phyloP scores from a whole-genome alignment of 805 yeast species.

The Hanseniaspora mollemarum region DNA sequence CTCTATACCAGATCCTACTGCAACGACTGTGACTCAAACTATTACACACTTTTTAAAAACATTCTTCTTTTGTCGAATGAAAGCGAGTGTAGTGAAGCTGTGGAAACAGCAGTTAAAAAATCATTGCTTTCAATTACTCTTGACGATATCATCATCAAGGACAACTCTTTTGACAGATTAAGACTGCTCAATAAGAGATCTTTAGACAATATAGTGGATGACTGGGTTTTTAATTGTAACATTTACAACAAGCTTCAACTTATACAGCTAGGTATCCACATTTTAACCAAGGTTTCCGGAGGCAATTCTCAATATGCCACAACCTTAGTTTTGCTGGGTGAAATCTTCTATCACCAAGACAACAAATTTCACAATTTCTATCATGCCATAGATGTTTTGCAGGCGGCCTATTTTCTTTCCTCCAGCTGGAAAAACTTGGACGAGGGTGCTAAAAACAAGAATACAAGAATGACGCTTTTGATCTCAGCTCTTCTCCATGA shows the following conservation, averaged over 20 bases:
- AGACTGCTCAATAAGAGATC: not conserved
- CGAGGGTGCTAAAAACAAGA: not conserved
- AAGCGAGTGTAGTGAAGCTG: not conserved
- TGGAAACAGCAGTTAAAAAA: not conserved
- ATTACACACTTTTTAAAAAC: conserved; percentile 33
- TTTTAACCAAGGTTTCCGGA: not conserved
- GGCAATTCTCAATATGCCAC: not conserved
- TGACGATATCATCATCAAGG: not conserved
- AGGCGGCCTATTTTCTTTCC: conserved; percentile 63
- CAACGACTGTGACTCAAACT: not conserved
- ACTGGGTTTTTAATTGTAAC: conserved; percentile 11
- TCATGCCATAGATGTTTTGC: conserved; percentile 91
- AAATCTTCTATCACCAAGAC: conserved; percentile 70
- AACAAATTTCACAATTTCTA: conserved; percentile 91
- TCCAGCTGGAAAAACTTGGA: conserved; percentile 16
- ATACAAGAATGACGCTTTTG: conserved; percentile 43
- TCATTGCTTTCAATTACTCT: not conserved
- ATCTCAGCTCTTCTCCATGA: conserved; percentile 82
- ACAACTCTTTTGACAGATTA: not conserved
- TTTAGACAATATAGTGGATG: not conserved
- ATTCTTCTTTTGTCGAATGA: not conserved
- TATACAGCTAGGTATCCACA: conserved; percentile 25
- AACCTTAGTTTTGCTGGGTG: conserved; percentile 50
- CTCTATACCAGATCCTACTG: not conserved
- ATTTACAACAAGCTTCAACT: conserved; percentile 4